Evolutionary conservation across 169 alveolate species (phyloP).

Genomic region (Sarcocystis neurona): DNA sequence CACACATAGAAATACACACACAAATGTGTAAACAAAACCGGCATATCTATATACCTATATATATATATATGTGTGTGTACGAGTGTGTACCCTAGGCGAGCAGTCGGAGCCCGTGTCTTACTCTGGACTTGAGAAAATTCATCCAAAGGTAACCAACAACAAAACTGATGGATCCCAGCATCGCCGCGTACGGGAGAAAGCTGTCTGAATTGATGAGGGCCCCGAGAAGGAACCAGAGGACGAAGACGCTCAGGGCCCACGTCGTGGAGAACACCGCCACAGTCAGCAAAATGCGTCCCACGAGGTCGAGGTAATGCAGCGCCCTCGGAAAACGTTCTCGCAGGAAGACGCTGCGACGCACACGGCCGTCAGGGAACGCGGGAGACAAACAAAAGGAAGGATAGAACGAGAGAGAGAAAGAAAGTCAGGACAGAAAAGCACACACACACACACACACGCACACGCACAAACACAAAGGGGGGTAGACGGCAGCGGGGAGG

Average conservation of each 20-base stretch:
- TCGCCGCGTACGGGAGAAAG: slow-evolving; percentile 72
- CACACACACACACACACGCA: background rate
- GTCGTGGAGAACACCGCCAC: slow-evolving; percentile 60
- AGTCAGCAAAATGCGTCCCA: slow-evolving; percentile 45
- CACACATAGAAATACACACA: too few relatives aligned
- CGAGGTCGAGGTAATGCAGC: slow-evolving; percentile 19
- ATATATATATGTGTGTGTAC: too few relatives aligned
- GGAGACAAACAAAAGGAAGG: too few relatives aligned
- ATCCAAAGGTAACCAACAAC: slow-evolving; percentile 67
- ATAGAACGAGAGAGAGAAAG: background rate
- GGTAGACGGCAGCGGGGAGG: background rate
- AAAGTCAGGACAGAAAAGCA: background rate
- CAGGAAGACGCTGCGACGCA: slow-evolving; percentile 41
- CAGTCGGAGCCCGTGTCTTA: too few relatives aligned
- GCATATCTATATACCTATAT: too few relatives aligned
- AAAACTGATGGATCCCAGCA: slow-evolving; percentile 67
- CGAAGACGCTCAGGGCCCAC: slow-evolving; percentile 61
- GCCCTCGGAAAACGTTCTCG: slow-evolving; percentile 25
- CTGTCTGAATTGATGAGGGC: slow-evolving; percentile 72
- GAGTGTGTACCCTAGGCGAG: too few relatives aligned
- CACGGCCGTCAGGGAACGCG: too few relatives aligned
- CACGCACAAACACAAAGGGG: background rate
- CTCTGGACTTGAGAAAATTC: slow-evolving; percentile 69
- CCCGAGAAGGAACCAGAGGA: slow-evolving; percentile 71
- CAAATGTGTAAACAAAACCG: too few relatives aligned